A percentile compares a stretch with the other conserved stretches of the same genome.
phyloP scores from a whole-genome alignment of 2,329 filamentous ascomycete genomes.

The Hypocreales sp. region DNA sequence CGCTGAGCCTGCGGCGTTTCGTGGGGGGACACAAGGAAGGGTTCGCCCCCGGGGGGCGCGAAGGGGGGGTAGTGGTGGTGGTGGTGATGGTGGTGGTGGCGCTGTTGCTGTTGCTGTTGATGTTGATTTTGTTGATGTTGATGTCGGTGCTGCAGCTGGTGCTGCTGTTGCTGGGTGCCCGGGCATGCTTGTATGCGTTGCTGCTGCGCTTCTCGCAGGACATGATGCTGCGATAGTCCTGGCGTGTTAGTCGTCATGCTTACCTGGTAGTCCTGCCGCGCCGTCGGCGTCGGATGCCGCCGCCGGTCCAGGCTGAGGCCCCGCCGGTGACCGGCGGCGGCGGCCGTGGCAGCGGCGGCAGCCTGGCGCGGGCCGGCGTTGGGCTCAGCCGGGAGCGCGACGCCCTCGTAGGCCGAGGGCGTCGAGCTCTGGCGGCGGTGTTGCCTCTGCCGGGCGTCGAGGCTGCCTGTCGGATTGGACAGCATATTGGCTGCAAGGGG shows the following conservation, averaged over 20 bases:
- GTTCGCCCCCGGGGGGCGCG: slow-evolving; percentile 27
- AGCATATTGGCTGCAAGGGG: slow-evolving; percentile 61
- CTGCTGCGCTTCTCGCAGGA: slow-evolving; percentile 82
- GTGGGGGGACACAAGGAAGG: slow-evolving; percentile 41
- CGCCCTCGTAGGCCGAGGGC: slow-evolving; percentile 60
- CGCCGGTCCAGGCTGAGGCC: slow-evolving; percentile 73
- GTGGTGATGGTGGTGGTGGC: no score
- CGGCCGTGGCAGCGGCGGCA: no score
- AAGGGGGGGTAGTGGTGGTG: slow-evolving; percentile 12
- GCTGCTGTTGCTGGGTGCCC: slow-evolving; percentile 28
- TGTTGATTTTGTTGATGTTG: slow-evolving; percentile 8
- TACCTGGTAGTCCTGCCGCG: slow-evolving; percentile 25
- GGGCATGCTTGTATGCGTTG: slow-evolving; percentile 64
- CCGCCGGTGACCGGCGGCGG: slow-evolving; percentile 52
- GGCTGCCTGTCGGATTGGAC: slow-evolving; percentile 57
- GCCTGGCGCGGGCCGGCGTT: slow-evolving; percentile 28
- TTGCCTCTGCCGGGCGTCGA: slow-evolving; percentile 40
- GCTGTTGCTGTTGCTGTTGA: slow-evolving; percentile 6
- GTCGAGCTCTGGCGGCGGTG: slow-evolving; percentile 84
- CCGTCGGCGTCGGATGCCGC: slow-evolving; percentile 30
- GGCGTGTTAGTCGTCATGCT: slow-evolving; percentile 38
- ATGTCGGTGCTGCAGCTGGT: slow-evolving; percentile 1
- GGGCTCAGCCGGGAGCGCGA: slow-evolving; percentile 52
- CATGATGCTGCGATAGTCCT: slow-evolving; percentile 53
- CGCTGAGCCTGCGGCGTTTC: slow-evolving; percentile 37